Base-by-base conservation (phyloP, 495 filamentous ascomycete genomes). In the Cairneyella variabilis region DNA sequence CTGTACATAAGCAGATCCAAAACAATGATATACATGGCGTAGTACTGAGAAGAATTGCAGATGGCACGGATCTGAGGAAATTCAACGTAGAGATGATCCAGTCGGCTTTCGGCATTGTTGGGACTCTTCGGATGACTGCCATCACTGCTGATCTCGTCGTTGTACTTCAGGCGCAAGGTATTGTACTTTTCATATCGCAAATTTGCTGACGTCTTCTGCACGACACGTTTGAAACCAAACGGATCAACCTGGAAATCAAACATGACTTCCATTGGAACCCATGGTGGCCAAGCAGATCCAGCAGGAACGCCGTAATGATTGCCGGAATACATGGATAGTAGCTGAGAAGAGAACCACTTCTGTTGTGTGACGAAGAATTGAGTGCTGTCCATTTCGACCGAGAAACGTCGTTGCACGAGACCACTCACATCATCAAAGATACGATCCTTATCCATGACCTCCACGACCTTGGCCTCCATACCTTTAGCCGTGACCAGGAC, bases 171-270 rank as follows among this genome's bases (percentile, higher is more conserved):
- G 43, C 93, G 90, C 42, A 98, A 81, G 34, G 91, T 93, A 67
- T 98, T 98, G 77, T 91, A 97, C 68, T 97, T 97, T 75, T 98
- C 92, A 63, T 95, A 97, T 53, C 91, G 84, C 45, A 98, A 74
- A 64, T 83, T 91, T 28, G 92, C 92, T 1, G 93, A 97, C 5
- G 93, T 98, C 66, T 89, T 88, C 60, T 96, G 88, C 38, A 98
- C 89, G 25, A 97, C 90, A 23, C 95, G 81, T 57, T 90, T 91
- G 74, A 97, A 97, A 25, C 95, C 93, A 63, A 96, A 96, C 0
- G 93, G 92, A 63, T 91, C 86, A 17, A 86, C 73, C 48, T 89
- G 71, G 70, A 96, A 98, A 70, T 97, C 91, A 57, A 96, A 97
- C 86, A 97, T 96, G 52, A 95, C 88, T 70, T 98, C 93, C 71